phyloP scores from a whole-genome alignment of 345 rosid genomes.

The Eucalyptus polyanthemos region DNA sequence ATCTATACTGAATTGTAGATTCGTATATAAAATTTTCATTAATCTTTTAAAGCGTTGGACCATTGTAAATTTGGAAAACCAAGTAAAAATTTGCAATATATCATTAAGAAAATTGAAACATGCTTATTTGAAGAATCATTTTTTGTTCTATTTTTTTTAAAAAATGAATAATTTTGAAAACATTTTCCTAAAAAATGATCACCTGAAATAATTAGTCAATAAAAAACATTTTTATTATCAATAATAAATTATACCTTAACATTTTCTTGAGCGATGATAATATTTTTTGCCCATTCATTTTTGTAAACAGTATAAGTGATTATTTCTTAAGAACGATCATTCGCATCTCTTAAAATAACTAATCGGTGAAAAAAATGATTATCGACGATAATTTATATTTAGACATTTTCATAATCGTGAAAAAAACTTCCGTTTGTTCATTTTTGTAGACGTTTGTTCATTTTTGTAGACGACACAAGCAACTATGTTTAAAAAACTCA shows the following conservation, averaged over 20 bases:
- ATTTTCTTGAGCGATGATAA: not conserved
- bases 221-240: not conserved
- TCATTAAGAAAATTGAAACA: not conserved
- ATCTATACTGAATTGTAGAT: not conserved
- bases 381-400: too few relatives aligned
- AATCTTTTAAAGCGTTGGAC: not conserved
- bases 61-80: not conserved
- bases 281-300: not conserved
- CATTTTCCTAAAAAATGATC: not conserved
- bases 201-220: fast-evolving
- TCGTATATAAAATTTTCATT: not conserved
- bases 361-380: too few relatives aligned
- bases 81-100: not conserved
- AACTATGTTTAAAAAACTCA: not conserved
- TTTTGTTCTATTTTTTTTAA: fast-evolving
- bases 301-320: not conserved
- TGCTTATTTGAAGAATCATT: not conserved
- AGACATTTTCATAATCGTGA: not conserved
- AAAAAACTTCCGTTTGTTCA: fast-evolving
- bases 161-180: not conserved
- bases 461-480: not conserved
- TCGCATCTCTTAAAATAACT: not conserved
- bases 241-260: not conserved
- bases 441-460: not conserved
- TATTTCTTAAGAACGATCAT: not conserved